Evolutionary conservation across 202 grass and related monocot species (phyloP), one percentile per base, ranked within the genome.

Genomic region (Schoenoplectus triqueter): DNA sequence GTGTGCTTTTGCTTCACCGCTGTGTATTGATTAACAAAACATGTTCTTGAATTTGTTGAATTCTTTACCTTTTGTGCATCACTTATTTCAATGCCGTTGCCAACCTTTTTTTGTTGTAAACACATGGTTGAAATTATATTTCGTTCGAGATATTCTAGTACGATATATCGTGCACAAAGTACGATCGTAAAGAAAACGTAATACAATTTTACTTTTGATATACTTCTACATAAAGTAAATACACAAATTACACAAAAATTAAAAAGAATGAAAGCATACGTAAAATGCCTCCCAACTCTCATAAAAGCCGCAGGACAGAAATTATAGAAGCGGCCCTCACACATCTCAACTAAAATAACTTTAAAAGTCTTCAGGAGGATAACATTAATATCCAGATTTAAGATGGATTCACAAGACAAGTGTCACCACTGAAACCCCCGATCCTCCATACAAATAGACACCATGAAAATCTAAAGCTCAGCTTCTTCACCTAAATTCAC

Each of bases 401-500:
- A 31, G 31, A 31, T 31, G 31, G 62, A 50, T 61, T 64, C 74
- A 87, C 2, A 84, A 40, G 39, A 45, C 2, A 87, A 56, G 31
- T 31, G 31, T 57, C 7, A 83, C 41, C 19, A n/a, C 18, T 21
- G 17, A 1, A n/a, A 8, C 31, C 31, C 11, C 51, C 13, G 10
- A 10, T 76, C 0, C 42, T 65, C 55, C 7, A 21, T 9, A 51
- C 51, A 61, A 89, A 82, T 41, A 51, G n/a, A 73, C 76, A 8
- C 74, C 4, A 46, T 67, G 1, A 31, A 61, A 61, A 67, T 88
- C 55, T 82, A 88, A 71, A 79, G 73, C 54, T 90, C 81, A 61
- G 66, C 66, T 63, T 84, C 66, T 73, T 57, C 85, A 87, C 86
- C 85, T 69, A 50, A 62, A 17, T 87, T 84, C 81, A 6, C 76